Conservation (phyloP, 2,329 filamentous ascomycete species). For the Neobulgaria alba region DNA sequence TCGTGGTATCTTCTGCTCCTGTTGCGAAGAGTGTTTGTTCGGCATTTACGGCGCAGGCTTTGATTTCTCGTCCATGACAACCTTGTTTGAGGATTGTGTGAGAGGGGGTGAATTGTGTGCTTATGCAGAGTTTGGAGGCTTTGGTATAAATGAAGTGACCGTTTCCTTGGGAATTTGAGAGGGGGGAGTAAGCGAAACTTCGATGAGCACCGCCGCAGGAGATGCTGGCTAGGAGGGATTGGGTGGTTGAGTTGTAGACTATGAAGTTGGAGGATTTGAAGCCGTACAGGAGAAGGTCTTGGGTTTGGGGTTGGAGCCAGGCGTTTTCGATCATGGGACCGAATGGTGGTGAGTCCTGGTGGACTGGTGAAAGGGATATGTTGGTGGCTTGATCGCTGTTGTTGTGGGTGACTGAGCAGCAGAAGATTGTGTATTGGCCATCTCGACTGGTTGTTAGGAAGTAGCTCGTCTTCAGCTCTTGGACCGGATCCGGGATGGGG, state of each 20-base stretch:
- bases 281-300: slow-evolving; percentile 64
- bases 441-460: slow-evolving; percentile 71
- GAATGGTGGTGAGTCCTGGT: slow-evolving; percentile 61
- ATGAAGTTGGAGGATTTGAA: slow-evolving; percentile 76
- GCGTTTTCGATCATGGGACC: slow-evolving; percentile 70
- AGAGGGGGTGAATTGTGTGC: slow-evolving; percentile 32
- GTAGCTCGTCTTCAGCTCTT: slow-evolving; percentile 28
- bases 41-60: slow-evolving; percentile 44
- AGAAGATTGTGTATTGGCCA: slow-evolving; percentile 61
- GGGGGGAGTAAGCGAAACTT: slow-evolving; percentile 51
- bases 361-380: slow-evolving; percentile 37
- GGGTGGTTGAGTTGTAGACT: slow-evolving; percentile 66
- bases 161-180: slow-evolving; percentile 4
- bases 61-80: slow-evolving; percentile 82
- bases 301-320: slow-evolving; percentile 43
- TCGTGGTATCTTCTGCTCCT: slow-evolving; percentile 62
- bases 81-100: slow-evolving; percentile 53
- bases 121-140: slow-evolving; percentile 43
- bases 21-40: slow-evolving; percentile 46
- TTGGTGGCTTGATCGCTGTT: not conserved
- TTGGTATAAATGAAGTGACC: slow-evolving; percentile 66
- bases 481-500: slow-evolving; percentile 17
- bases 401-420: too few species aligned
- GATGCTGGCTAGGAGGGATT: slow-evolving; percentile 61
- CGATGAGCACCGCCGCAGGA: slow-evolving; percentile 83